Percentiles rank a stretch among this genome's conserved stretches.
Evolutionary conservation across 108 stramenopile species (phyloP).

Genomic region (Cyclotella choctawhatcheeana): DNA sequence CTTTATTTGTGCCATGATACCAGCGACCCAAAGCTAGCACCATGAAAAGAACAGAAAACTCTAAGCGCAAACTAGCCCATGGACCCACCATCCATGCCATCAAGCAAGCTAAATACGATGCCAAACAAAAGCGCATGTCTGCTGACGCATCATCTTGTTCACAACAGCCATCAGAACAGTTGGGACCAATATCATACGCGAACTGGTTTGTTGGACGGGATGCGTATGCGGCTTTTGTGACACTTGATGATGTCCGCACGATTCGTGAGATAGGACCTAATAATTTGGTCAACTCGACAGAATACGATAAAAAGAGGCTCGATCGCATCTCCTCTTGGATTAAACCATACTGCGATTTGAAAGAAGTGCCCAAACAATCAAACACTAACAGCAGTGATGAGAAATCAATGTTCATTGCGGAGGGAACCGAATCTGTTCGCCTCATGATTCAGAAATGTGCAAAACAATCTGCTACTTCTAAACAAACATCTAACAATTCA

Average conservation of each 20-base stretch:
- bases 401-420: constrained; percentile 59
- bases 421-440: constrained; percentile 78
- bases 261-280: constrained; percentile 10
- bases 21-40: not conserved
- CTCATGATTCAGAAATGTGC: constrained; percentile 67
- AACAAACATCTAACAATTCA: no score
- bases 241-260: constrained; percentile 35
- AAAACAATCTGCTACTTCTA: no score
- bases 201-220: constrained; percentile 33
- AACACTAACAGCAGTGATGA: not conserved
- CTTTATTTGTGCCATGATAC: no score
- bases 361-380: constrained; percentile 16
- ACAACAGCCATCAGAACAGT: not conserved
- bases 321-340: constrained; percentile 47
- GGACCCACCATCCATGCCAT: constrained; percentile 49
- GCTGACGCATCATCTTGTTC: not conserved
- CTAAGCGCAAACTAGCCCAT: constrained; percentile 35
- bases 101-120: constrained; percentile 52
- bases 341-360: constrained; percentile 55
- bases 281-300: not conserved
- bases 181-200: no score
- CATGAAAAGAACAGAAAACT: constrained; percentile 13
- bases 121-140: constrained; percentile 46
- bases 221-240: constrained; percentile 40
- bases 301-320: constrained; percentile 14